Evolutionary conservation across 306 rosid genomes (phyloP), one percentile per base, ranked within the genome.

Genomic region (Castanopsis chinensis): DNA sequence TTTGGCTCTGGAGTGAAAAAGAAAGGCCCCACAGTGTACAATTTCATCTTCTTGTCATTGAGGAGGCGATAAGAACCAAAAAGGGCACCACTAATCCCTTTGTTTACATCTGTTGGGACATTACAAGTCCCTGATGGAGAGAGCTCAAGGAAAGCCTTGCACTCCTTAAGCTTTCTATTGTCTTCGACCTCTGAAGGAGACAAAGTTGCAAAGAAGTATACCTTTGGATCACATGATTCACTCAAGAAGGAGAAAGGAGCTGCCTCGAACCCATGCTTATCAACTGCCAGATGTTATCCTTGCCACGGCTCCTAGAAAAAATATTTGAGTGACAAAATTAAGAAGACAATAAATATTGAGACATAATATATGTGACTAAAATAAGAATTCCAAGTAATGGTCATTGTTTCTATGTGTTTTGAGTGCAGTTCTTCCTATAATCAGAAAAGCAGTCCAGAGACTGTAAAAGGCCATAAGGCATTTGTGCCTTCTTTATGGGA

Each of bases 191-290:
- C 92, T 23, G 54, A 33, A 61, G 80, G 74, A 52, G 76, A 61
- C 51, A 89, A 14, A 1, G 90, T 91, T 63, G 92, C 91, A 13
- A 91, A 75, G 81, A 89, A 91, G 76, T 83, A 89, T 3, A 90
- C 93, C 49, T 80, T 83, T 28, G 28, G 78, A 57, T 87, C 79
- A 4, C 83, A 84, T 78, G 78, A 79, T 1, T 73, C 85, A 57
- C 91, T 86, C 60, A 89, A 67, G 81, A 87, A 86, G 27, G 87
- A 54, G 69, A 80, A 78, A 15, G 88, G 83, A 53, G 71, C 61
- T 45, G 83, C 53, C 76, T 86, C 87, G 5, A 76, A 63, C 19
- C 90, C 93, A 56, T 80, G 56, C 10, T 77, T 78, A 65, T 89
- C 91, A 6, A 76, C 83, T 37, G 83, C 78, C 25, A 61, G 37